A percentile compares a stretch with the other conserved stretches of the same genome.
Conservation (phyloP, 2,329 filamentous ascomycete genomes). For the Cordyceps fumosorosea region DNA sequence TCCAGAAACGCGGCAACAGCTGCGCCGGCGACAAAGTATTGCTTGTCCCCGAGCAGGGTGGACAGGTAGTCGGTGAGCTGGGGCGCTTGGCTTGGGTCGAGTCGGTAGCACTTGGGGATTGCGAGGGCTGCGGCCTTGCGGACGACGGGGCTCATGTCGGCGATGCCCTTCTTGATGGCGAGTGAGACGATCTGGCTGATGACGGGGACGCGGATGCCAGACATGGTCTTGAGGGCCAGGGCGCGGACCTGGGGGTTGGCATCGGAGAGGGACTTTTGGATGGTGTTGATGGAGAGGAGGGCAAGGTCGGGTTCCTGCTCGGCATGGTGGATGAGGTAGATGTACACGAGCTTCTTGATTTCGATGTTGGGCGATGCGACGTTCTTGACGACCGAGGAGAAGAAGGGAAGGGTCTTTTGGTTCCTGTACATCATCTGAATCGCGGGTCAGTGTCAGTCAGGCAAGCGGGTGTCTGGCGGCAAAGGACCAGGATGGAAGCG, state of each 20-base stretch:
- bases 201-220: slow-evolving; percentile 90
- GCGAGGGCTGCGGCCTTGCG: slow-evolving; percentile 87
- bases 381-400: slow-evolving; percentile 98
- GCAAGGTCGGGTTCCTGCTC: slow-evolving; percentile 94
- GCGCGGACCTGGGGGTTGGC: slow-evolving; percentile 84
- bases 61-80: slow-evolving; percentile 78
- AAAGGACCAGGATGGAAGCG: slow-evolving; percentile 6
- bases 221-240: slow-evolving; percentile 93
- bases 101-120: slow-evolving; percentile 89
- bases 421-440: slow-evolving; percentile 87
- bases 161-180: slow-evolving; percentile 88
- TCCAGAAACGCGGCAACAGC: slow-evolving; percentile 86
- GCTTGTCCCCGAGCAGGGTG: slow-evolving; percentile 76
- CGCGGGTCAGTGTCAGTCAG: not conserved
- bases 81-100: slow-evolving; percentile 80
- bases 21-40: slow-evolving; percentile 94
- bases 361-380: slow-evolving; percentile 89
- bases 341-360: slow-evolving; percentile 97
- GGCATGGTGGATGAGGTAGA: slow-evolving; percentile 94
- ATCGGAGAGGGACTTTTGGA: slow-evolving; percentile 95
- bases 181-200: slow-evolving; percentile 96
- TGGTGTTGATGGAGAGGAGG: slow-evolving; percentile 94
- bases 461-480: not conserved
- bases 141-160: slow-evolving; percentile 91
- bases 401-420: slow-evolving; percentile 83